Conservation (phyloP, 2,329 filamentous ascomycete genomes). For the Epichloe amarillans region DNA sequence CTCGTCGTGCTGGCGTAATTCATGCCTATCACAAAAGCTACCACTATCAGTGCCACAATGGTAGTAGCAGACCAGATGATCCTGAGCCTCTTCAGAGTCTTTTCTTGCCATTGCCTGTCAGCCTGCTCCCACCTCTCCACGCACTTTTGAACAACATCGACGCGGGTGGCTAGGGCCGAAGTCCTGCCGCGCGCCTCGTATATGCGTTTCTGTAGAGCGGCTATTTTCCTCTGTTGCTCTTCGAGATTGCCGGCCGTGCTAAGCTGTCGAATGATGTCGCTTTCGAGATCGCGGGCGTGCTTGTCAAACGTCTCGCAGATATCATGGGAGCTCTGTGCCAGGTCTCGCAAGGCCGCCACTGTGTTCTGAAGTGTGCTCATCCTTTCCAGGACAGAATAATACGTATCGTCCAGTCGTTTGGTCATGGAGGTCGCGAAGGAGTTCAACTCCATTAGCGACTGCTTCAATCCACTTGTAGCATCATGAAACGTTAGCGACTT, state of each 20-base stretch:
- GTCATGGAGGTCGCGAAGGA: constrained; percentile 49
- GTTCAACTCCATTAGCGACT: constrained; percentile 40
- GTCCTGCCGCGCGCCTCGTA: constrained; percentile 45
- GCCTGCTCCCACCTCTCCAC: constrained; percentile 56
- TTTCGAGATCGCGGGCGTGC: constrained; percentile 45
- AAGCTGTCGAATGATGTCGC: constrained; percentile 48
- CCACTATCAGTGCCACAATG: constrained; percentile 31
- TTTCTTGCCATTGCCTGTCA: constrained; percentile 56
- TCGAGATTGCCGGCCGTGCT: constrained; percentile 48
- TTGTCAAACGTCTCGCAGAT: constrained; percentile 45
- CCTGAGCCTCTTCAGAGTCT: constrained; percentile 48
- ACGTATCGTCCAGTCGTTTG: constrained; percentile 56
- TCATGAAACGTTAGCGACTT: neutral
- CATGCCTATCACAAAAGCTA: constrained; percentile 27
- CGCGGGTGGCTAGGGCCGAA: constrained; percentile 43
- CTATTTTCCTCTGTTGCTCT: constrained; percentile 50
- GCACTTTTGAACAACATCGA: constrained; percentile 48
- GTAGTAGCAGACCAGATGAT: constrained; percentile 49
- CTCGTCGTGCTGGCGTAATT: constrained; percentile 9
- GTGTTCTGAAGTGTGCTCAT: constrained; percentile 50
- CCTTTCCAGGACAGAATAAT: constrained; percentile 60
- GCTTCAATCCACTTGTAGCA: constrained; percentile 33
- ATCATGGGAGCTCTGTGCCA: constrained; percentile 47
- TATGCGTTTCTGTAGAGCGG: constrained; percentile 48
- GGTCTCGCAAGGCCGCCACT: constrained; percentile 49